These are phyloP conservation scores for Tremella yokohamensis DNA, from an alignment of 768 basidiomycete species.

Conservation along the genomic window DNA sequence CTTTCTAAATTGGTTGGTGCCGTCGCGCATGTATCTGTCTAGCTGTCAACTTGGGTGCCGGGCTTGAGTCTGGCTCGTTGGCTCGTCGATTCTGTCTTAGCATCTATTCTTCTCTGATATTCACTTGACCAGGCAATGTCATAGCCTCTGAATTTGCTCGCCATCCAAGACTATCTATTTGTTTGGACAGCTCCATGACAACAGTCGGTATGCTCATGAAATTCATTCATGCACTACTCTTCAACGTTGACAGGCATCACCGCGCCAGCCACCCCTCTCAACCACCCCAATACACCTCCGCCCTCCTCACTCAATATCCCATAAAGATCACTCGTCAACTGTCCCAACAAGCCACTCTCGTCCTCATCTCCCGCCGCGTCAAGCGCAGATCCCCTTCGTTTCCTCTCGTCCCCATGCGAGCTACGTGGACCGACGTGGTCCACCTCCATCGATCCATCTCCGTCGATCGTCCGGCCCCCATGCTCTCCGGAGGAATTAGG, in stretches of 20 bases:
- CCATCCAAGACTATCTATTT: too few relatives aligned
- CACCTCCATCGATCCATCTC: conserved; percentile 2
- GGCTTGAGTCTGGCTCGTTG: background rate
- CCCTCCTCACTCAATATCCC: background rate
- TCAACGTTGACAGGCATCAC: background rate
- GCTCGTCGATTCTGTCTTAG: background rate
- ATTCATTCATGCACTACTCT: background rate
- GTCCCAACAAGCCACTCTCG: background rate
- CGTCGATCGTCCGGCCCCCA: background rate
- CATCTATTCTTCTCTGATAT: too few relatives aligned
- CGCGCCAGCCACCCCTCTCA: background rate
- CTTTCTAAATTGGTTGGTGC: conserved; percentile 58
- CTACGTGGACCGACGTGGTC: background rate
- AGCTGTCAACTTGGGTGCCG: background rate
- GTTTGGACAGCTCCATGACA: background rate
- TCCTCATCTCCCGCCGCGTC: background rate
- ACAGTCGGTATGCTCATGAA: background rate
- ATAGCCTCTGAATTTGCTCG: too few relatives aligned
- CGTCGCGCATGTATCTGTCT: background rate
- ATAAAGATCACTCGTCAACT: background rate
- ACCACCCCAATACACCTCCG: background rate
- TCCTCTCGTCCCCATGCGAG: background rate
- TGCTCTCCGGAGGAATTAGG: conserved; percentile 1
- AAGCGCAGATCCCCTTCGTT: background rate
- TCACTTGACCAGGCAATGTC: too few relatives aligned